phyloP scores from a whole-genome alignment of 2,329 filamentous ascomycete species.

The Remersonia thermophila region DNA sequence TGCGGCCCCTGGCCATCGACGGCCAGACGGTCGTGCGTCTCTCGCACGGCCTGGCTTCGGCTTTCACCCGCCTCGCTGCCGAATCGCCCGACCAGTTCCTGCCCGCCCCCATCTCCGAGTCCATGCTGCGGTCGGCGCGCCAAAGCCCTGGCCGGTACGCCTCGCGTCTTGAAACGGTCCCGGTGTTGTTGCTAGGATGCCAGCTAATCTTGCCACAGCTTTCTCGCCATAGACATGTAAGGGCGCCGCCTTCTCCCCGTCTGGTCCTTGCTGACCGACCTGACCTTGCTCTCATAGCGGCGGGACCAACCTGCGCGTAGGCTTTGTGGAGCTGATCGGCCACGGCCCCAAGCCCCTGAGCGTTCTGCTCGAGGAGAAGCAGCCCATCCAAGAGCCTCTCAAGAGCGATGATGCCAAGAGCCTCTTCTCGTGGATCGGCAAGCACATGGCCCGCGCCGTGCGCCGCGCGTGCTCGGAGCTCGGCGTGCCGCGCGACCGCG shows the following conservation, averaged over 20 bases:
- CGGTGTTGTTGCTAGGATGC: no score
- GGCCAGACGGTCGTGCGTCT: constrained; percentile 32
- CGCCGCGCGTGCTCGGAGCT: constrained; percentile 38
- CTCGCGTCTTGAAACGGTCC: no score
- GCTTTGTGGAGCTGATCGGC: constrained; percentile 49
- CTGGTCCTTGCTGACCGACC: not conserved
- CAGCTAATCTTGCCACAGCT: no score
- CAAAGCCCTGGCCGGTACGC: constrained; percentile 36
- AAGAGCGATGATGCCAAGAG: constrained; percentile 64
- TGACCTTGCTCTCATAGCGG: constrained; percentile 36
- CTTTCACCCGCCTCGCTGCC: constrained; percentile 38
- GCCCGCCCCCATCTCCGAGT: constrained; percentile 48
- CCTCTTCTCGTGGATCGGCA: constrained; percentile 71
- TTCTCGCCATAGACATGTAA: constrained; percentile 55
- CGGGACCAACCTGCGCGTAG: constrained; percentile 56
- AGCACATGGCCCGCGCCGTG: constrained; percentile 63
- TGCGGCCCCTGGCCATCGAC: constrained; percentile 39
- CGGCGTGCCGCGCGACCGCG: constrained; percentile 29
- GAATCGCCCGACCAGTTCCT: constrained; percentile 45
- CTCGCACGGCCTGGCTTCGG: constrained; percentile 33
- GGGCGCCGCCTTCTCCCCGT: constrained; percentile 16
- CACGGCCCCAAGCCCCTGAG: constrained; percentile 27
- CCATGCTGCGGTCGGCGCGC: constrained; percentile 37
- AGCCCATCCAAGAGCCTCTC: constrained; percentile 61
- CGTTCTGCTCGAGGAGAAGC: constrained; percentile 54